A percentile compares a stretch with the other conserved stretches of the same genome.
phyloP scores from a whole-genome alignment of 2,329 filamentous ascomycete species.

The Ascochyta fabae region DNA sequence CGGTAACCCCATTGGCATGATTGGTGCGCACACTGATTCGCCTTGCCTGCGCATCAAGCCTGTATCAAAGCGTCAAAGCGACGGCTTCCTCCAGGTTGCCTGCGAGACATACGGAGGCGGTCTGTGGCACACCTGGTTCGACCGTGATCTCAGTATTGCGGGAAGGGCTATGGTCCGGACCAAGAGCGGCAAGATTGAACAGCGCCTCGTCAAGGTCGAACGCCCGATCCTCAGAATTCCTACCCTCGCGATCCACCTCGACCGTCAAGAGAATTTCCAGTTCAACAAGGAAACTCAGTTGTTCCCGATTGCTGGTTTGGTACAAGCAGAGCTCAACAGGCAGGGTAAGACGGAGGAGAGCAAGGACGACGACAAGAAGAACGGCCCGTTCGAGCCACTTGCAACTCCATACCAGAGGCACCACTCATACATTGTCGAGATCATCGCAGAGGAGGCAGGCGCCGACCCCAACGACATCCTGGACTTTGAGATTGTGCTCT shows the following conservation, averaged over 20 bases:
- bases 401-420: constrained; percentile 81
- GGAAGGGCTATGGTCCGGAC: constrained; percentile 84
- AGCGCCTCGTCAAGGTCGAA: constrained; percentile 88
- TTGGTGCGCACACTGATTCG: constrained; percentile 96
- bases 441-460: constrained; percentile 81
- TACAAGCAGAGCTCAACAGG: constrained; percentile 86
- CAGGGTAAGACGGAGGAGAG: constrained; percentile 61
- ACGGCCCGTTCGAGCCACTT: constrained; percentile 71
- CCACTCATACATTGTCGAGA: constrained; percentile 83
- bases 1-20: constrained; percentile 88
- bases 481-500: constrained; percentile 97
- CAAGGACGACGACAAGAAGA: constrained; percentile 52
- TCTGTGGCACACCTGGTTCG: constrained; percentile 98
- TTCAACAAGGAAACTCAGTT: constrained; percentile 98
- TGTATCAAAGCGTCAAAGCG: constrained; percentile 83
- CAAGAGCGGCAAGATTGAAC: constrained; percentile 74
- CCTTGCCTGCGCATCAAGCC: constrained; percentile 92
- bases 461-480: constrained; percentile 74
- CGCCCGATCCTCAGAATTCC: constrained; percentile 90
- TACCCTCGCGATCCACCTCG: constrained; percentile 91
- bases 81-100: constrained; percentile 91
- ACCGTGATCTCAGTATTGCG: constrained; percentile 89
- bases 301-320: constrained; percentile 89
- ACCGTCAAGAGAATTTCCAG: constrained; percentile 82
- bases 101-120: constrained; percentile 97